These are phyloP conservation scores for Candida ulmi DNA, from an alignment of 805 yeast genomes.

Conservation along the genomic window DNA sequence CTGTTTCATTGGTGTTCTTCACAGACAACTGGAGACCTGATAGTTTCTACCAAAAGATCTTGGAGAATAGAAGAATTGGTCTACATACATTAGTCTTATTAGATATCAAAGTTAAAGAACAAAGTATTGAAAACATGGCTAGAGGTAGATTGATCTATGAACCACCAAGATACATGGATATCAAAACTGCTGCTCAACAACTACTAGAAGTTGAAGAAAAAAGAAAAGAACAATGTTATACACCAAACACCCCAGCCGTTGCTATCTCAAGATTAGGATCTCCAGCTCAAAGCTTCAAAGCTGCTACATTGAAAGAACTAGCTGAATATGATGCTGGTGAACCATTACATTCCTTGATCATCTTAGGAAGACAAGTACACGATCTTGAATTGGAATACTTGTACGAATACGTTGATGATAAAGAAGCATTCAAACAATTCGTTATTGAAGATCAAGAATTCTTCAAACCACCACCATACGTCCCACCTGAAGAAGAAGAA, in stretches of 20 bases:
- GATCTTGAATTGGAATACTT: constrained; percentile 87
- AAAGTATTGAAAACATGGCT: constrained; percentile 89
- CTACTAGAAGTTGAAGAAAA: constrained; percentile 80
- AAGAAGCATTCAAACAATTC: constrained; percentile 37
- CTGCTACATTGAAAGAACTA: constrained; percentile 76
- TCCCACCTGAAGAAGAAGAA: constrained; percentile 40
- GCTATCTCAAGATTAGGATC: constrained; percentile 91
- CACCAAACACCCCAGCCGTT: constrained; percentile 85
- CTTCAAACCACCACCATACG: constrained; percentile 69
- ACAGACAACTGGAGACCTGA: constrained; percentile 96
- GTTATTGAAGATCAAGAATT: constrained; percentile 55
- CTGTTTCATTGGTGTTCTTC: constrained; percentile 94
- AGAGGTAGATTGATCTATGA: constrained; percentile 89
- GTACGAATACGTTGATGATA: constrained; percentile 66
- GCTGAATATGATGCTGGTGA: constrained; percentile 86
- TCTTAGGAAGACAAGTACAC: constrained; percentile 90
- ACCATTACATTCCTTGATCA: constrained; percentile 87
- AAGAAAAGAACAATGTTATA: constrained; percentile 73
- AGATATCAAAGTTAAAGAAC: constrained; percentile 96
- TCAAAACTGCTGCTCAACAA: constrained; percentile 84
- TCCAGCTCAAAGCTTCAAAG: constrained; percentile 73
- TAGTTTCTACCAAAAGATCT: constrained; percentile 81
- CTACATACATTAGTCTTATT: constrained; percentile 82
- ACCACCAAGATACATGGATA: constrained; percentile 95
- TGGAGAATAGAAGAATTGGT: constrained; percentile 88